phyloP scores from a whole-genome alignment of 352 stramenopile species.

The Phytophthora parvispora region DNA sequence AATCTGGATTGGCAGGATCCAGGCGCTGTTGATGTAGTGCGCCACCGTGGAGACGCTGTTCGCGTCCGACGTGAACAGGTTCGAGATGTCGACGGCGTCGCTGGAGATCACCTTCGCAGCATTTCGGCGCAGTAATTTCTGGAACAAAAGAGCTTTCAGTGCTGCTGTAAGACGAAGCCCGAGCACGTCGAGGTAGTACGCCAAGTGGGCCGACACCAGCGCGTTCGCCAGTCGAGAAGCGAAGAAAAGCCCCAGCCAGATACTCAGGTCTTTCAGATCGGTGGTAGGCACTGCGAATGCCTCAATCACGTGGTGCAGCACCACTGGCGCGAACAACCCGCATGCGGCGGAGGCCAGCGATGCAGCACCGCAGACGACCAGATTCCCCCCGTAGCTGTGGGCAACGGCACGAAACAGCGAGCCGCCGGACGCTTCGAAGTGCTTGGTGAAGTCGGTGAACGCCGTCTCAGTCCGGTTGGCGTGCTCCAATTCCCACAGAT shows the following conservation, averaged over 20 bases:
- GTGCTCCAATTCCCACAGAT: constrained; percentile 38
- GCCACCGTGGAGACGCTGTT: constrained; percentile 39
- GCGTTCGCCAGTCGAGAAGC: constrained; percentile 38
- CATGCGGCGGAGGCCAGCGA: constrained; percentile 22
- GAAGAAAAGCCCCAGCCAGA: constrained; percentile 52
- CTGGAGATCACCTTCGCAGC: constrained; percentile 12
- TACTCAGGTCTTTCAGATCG: constrained; percentile 23
- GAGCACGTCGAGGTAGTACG: constrained; percentile 34
- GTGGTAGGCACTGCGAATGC: constrained; percentile 35
- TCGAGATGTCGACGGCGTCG: constrained; percentile 41
- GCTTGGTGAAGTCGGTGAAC: constrained; percentile 23
- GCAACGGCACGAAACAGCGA: constrained; percentile 33
- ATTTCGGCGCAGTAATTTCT: constrained; percentile 41
- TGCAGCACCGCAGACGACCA: constrained; percentile 28
- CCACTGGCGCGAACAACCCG: constrained; percentile 40
- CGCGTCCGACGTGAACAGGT: constrained; percentile 52
- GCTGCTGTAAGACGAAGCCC: constrained; percentile 33
- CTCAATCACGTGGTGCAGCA: constrained; percentile 54
- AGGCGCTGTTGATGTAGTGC: constrained; percentile 54
- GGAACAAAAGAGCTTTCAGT: constrained; percentile 48
- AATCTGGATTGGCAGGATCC: constrained; percentile 56
- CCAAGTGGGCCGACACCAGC: constrained; percentile 34
- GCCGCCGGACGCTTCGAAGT: constrained; percentile 19
- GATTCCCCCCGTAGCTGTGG: constrained; percentile 23
- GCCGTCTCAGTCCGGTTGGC: constrained; percentile 28